A percentile compares a stretch with the other conserved stretches of the same genome.
These are phyloP conservation scores for Chlamydomonas sp. DNA, from an alignment of 139 green algal species.

Conservation along the genomic window DNA sequence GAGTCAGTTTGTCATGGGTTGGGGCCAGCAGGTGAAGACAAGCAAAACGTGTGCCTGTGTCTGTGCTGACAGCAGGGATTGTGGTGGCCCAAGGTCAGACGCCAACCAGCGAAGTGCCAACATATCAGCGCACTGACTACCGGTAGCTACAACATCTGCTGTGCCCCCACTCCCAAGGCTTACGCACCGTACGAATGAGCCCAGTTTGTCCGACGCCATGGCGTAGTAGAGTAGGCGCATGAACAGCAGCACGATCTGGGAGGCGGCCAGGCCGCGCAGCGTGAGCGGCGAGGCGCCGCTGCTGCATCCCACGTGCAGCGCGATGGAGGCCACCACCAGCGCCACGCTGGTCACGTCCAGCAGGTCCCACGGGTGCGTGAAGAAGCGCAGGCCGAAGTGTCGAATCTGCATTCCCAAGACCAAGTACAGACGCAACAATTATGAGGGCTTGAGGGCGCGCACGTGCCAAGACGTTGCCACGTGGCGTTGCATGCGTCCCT, in stretches of 20 bases:
- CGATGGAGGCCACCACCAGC: neutral
- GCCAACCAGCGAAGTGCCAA: too few relatives aligned
- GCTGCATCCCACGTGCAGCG: neutral
- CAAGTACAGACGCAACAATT: too few relatives aligned
- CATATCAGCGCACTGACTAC: too few relatives aligned
- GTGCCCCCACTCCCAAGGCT: neutral
- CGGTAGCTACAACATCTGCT: too few relatives aligned
- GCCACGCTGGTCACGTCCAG: neutral
- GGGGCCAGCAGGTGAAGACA: too few relatives aligned
- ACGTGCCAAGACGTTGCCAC: too few relatives aligned
- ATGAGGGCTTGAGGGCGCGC: too few relatives aligned
- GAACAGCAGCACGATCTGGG: constrained; percentile 20
- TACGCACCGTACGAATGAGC: constrained; percentile 10
- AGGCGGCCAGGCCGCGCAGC: neutral
- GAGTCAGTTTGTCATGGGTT: too few relatives aligned
- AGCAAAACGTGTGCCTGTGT: too few relatives aligned
- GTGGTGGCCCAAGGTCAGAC: too few relatives aligned
- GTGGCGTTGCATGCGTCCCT: too few relatives aligned
- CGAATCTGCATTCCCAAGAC: neutral
- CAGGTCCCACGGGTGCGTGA: neutral
- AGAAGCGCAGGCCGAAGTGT: neutral
- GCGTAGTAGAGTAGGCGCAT: constrained; percentile 32
- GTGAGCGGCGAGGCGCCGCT: neutral
- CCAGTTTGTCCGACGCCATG: constrained; percentile 17
- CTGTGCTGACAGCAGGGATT: too few relatives aligned